Percentiles rank a stretch among this genome's conserved stretches.
Evolutionary conservation across 2,329 filamentous ascomycete species (phyloP).

Genomic region (Sclerotinia borealis): DNA sequence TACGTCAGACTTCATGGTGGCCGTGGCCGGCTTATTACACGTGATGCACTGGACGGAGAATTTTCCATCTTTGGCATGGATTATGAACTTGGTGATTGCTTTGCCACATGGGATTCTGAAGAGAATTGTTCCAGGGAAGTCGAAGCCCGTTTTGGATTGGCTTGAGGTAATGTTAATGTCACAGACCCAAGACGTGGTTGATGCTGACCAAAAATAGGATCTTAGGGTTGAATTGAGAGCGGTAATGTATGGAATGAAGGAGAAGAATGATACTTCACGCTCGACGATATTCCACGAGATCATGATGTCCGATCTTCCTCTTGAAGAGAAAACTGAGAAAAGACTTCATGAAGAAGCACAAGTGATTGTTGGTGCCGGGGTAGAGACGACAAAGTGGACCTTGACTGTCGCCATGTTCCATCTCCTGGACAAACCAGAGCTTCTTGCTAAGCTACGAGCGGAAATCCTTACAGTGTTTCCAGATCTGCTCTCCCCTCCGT

Average conservation of each 20-base stretch:
- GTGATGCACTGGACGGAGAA: neutral
- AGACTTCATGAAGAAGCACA: slow-evolving; percentile 33
- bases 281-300: slow-evolving; percentile 26
- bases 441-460: slow-evolving; percentile 30
- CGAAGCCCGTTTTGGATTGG: neutral
- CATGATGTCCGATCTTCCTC: slow-evolving; percentile 29
- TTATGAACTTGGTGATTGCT: neutral
- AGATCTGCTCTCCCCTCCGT: slow-evolving; percentile 13
- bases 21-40: neutral
- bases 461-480: slow-evolving; percentile 31
- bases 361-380: slow-evolving; percentile 33
- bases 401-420: slow-evolving; percentile 34
- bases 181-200: neutral
- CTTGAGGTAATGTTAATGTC: neutral
- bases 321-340: slow-evolving; percentile 31
- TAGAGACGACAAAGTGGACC: slow-evolving; percentile 34
- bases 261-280: slow-evolving; percentile 8
- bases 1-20: neutral
- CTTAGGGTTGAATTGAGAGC: neutral
- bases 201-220: neutral
- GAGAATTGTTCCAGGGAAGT: neutral
- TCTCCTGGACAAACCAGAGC: slow-evolving; percentile 33
- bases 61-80: neutral
- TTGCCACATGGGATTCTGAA: neutral
- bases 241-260: slow-evolving; percentile 3